These are phyloP conservation scores for Rhodofomes roseus DNA, from an alignment of 1,284 basidiomycete genomes.

Conservation along the genomic window DNA sequence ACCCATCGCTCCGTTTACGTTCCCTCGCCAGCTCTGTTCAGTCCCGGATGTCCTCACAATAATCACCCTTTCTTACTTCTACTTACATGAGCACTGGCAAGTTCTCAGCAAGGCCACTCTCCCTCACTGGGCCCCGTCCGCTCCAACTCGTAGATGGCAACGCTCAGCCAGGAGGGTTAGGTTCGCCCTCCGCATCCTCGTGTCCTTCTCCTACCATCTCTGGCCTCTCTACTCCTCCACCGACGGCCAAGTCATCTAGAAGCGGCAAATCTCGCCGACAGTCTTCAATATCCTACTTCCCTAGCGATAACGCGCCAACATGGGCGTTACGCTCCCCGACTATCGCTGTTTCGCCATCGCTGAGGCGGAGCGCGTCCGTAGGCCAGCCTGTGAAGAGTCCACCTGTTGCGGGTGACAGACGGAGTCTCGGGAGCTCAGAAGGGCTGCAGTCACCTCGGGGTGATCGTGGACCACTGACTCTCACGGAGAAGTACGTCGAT, in stretches of 20 bases:
- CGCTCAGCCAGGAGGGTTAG: slow-evolving; percentile 6
- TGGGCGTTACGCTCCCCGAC: slow-evolving; percentile 28
- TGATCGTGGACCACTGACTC: slow-evolving; percentile 44
- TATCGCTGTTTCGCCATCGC: slow-evolving; percentile 13
- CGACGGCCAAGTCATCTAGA: slow-evolving; percentile 15
- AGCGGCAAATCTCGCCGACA: slow-evolving; percentile 39
- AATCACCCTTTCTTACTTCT: slow-evolving; percentile 3
- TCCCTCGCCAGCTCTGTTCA: neutral
- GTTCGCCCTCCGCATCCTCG: slow-evolving; percentile 15
- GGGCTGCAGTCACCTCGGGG: slow-evolving; percentile 13
- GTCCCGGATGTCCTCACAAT: slow-evolving; percentile 2
- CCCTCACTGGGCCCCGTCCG: slow-evolving; percentile 20
- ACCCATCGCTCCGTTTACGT: neutral
- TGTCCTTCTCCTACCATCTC: slow-evolving; percentile 19
- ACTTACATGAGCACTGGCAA: slow-evolving; percentile 15
- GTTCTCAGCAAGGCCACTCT: slow-evolving; percentile 12
- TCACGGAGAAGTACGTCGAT: slow-evolving; percentile 53
- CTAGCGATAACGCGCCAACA: slow-evolving; percentile 29
- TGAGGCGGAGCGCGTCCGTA: slow-evolving; percentile 23
- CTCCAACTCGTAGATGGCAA: slow-evolving; percentile 31
- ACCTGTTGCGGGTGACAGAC: slow-evolving; percentile 19
- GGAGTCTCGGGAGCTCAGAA: slow-evolving; percentile 19
- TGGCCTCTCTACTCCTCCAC: slow-evolving; percentile 22
- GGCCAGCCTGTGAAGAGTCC: slow-evolving; percentile 11
- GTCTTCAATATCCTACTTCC: slow-evolving; percentile 63